Percentiles rank a stretch among this genome's conserved stretches.
These are phyloP conservation scores for Candida krabiensis DNA, from an alignment of 805 yeast genomes.

Conservation along the genomic window DNA sequence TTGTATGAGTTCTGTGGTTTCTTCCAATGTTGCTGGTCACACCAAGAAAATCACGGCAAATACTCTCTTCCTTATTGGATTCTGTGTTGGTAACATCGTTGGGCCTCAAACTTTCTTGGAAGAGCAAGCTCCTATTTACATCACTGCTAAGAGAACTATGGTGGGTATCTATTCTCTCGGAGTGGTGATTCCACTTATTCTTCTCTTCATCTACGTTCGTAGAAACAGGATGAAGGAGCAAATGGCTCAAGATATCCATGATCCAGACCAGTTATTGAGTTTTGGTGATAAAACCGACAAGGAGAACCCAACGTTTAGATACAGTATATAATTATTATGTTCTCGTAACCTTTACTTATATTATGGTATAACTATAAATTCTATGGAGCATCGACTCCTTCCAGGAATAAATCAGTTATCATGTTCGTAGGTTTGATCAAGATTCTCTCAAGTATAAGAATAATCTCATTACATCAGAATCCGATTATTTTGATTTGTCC, in stretches of 20 bases:
- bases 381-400: too few species aligned
- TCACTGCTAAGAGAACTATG: constrained; percentile 40
- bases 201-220: constrained; percentile 29
- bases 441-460: too few species aligned
- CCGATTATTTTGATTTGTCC: too few species aligned
- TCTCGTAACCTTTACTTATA: background rate
- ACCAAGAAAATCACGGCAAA: constrained; percentile 53
- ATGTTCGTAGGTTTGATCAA: too few species aligned
- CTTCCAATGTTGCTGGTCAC: constrained; percentile 55
- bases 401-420: too few species aligned
- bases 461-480: too few species aligned
- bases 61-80: constrained; percentile 46
- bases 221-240: constrained; percentile 42
- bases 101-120: constrained; percentile 54
- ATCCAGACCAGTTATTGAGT: constrained; percentile 30
- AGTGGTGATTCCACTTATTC: constrained; percentile 8
- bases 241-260: constrained; percentile 19
- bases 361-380: too few species aligned
- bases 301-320: constrained; percentile 52
- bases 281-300: constrained; percentile 53
- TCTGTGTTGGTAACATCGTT: constrained; percentile 53
- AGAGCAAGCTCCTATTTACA: constrained; percentile 44
- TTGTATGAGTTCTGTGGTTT: constrained; percentile 34
- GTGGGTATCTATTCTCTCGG: constrained; percentile 23
- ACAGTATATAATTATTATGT: constrained; percentile 27